Evolutionary conservation across 2,329 filamentous ascomycete genomes (phyloP).

Genomic region (Pyricularia sp.): DNA sequence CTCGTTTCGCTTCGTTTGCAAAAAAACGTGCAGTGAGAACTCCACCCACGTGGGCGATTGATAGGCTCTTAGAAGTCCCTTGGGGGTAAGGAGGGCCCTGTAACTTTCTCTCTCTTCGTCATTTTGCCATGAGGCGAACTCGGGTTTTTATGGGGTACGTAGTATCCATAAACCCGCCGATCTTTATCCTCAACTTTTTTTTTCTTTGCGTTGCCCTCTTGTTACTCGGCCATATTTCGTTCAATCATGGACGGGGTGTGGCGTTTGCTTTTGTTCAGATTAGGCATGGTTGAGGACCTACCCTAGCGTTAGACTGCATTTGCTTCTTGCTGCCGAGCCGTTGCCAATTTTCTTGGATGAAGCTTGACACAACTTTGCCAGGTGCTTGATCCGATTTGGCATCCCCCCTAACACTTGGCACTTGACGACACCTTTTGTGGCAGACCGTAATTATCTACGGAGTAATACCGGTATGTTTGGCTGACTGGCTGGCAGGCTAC

Average conservation of each 20-base stretch:
- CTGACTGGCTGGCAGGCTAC: too few relatives aligned
- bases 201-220: neutral
- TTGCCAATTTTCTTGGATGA: neutral
- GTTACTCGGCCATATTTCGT: neutral
- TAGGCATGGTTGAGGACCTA: neutral
- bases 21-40: neutral
- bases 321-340: neutral
- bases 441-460: neutral
- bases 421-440: neutral
- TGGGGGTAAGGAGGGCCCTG: neutral
- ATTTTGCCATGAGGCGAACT: neutral
- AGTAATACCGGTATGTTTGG: neutral
- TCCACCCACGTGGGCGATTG: neutral
- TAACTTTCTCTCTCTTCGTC: neutral
- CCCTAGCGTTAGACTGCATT: neutral
- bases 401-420: neutral
- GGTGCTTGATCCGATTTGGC: neutral
- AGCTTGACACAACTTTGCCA: neutral
- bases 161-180: neutral
- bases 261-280: neutral
- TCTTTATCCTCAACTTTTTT: neutral
- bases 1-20: too few relatives aligned
- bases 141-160: neutral
- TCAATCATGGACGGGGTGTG: neutral
- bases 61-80: neutral